Evolutionary conservation across 148 eudicot species (phyloP).

Genomic region (Heliamphora exappendiculata): DNA sequence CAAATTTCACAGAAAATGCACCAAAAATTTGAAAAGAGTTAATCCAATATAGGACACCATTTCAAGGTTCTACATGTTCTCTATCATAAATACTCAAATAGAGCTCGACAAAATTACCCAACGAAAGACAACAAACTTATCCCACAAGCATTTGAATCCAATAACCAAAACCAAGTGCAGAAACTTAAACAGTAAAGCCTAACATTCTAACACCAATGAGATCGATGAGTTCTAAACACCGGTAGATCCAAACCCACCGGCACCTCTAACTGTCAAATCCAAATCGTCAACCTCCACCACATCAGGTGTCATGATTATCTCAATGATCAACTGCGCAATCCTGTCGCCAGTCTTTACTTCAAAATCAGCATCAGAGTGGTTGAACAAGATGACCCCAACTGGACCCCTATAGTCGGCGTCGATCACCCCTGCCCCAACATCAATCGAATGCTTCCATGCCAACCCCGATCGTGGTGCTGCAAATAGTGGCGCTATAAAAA

Average conservation of each 20-base stretch:
- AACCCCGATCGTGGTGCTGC: slow-evolving; percentile 88
- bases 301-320: slow-evolving; percentile 71
- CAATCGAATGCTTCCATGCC: slow-evolving; percentile 88
- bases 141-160: neutral
- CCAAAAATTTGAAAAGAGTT: no score
- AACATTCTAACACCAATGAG: neutral
- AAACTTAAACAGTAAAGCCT: neutral
- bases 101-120: slow-evolving; percentile 1
- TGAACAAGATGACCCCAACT: slow-evolving; percentile 74
- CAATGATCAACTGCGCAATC: slow-evolving; percentile 75
- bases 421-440: slow-evolving; percentile 86
- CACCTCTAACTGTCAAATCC: slow-evolving; percentile 65
- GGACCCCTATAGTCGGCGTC: slow-evolving; percentile 85
- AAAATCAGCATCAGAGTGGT: slow-evolving; percentile 62
- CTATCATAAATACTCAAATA: no score
- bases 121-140: neutral
- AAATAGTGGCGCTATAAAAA: no score
- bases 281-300: slow-evolving; percentile 73
- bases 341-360: slow-evolving; percentile 75
- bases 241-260: slow-evolving; percentile 81
- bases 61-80: no score
- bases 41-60: no score
- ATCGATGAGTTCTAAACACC: slow-evolving; percentile 27
- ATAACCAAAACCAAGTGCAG: neutral
- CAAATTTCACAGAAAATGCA: no score